Percentiles rank a stretch among this genome's conserved stretches.
Conservation (phyloP, 2,329 filamentous ascomycete species). For the Trichoderma harzianum region DNA sequence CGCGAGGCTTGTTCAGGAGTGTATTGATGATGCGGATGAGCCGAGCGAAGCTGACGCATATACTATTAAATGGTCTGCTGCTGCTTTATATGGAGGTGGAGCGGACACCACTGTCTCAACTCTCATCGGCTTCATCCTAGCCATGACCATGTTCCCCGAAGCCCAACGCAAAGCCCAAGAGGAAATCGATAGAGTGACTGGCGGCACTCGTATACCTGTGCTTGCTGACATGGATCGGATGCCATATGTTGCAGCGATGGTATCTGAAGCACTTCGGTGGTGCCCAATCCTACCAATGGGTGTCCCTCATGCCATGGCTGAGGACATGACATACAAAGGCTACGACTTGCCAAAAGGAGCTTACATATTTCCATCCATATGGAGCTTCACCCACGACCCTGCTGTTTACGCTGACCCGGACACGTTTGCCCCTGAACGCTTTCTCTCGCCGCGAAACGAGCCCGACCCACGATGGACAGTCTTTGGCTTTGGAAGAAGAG, state of each 20-base stretch:
- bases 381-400: background rate
- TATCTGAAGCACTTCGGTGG: conserved; percentile 27
- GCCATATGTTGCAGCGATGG: conserved; percentile 26
- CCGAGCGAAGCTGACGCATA: background rate
- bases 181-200: conserved; percentile 20
- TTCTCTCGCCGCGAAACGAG: conserved; percentile 14
- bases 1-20: background rate
- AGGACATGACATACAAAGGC: conserved; percentile 5
- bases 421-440: conserved; percentile 4
- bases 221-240: conserved; percentile 23
- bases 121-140: conserved; percentile 7
- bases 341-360: conserved; percentile 5
- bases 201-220: conserved; percentile 21
- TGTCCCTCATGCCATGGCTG: background rate
- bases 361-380: background rate
- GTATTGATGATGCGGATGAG: background rate
- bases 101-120: conserved; percentile 10
- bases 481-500: conserved; percentile 11
- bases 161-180: conserved; percentile 18
- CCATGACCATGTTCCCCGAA: conserved; percentile 19
- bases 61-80: conserved; percentile 4
- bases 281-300: background rate
- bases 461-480: background rate
- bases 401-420: background rate
- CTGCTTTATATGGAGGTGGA: background rate